Base-by-base conservation (phyloP, 2,329 filamentous ascomycete genomes). In the Cladophialophora psammophila region DNA sequence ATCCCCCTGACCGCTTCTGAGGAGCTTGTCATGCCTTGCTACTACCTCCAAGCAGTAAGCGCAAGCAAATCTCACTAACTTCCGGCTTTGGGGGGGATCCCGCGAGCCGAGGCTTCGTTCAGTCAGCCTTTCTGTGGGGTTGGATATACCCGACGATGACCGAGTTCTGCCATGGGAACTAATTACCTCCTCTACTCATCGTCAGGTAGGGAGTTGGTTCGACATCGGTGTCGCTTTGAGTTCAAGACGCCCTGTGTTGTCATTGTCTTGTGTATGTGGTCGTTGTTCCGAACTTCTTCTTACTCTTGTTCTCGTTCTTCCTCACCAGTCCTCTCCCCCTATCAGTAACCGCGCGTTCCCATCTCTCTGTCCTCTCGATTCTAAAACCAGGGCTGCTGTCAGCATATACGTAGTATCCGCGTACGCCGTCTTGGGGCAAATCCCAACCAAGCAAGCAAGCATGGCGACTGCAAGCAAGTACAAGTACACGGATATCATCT, bases 401-500 rank as follows among this genome's bases (percentile, higher is more conserved):
- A 3, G 26, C 26, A 26, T 26, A 26, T 26, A 2, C 26, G 3
- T 26, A 26, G 3, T 26, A 26, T 26, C 3, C 3, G 3, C 26
- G 3, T 26, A 26, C 26, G 26, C 26, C 2, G 26, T 26, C 26
- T 2, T 26, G 26, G 26, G 26, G 26, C 26, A 26, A 3, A 26
- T 26, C 26, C 26, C 2, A 26, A 26, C 26, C 26, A 26, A 26
- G 26, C 26, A 26, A 20, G 26, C 32, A 54, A 58, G 36, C 50
- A 64, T 67, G 65, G 60, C 60, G 31, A 66, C 59, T 20, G 5
- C 38, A 6, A 52, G 63, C 58, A 67, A 65, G n/a, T 72, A 73
- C 48, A 72, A 72, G 36, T 83, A 81, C 67, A 72, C 77, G 18
- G 81, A 83, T 67, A 79, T 83, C 36, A 78, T 80, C 52, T 76